phyloP scores from a whole-genome alignment of 805 yeast species.

The Priceomyces medius region DNA sequence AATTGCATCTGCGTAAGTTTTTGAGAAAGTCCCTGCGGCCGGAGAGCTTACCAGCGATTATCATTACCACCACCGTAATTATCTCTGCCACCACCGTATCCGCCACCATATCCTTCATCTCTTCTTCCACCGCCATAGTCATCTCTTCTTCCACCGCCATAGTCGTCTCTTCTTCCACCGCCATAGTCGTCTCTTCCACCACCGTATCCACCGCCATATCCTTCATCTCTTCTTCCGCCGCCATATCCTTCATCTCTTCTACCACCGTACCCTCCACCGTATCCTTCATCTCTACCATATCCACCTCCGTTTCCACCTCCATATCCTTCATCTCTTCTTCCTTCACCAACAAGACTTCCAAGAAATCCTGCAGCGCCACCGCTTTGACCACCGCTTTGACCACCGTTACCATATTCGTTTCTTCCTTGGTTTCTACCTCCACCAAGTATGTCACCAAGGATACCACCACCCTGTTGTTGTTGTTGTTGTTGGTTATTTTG shows the following conservation, averaged over 20 bases:
- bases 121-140: conserved; percentile 15
- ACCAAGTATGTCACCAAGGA: conserved; percentile 7
- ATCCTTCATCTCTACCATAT: conserved; percentile 9
- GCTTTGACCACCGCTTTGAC: conserved; percentile 12
- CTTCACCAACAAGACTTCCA: conserved; percentile 5
- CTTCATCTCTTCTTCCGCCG: conserved; percentile 4
- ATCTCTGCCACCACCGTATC: conserved; percentile 11
- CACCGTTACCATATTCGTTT: conserved; percentile 5
- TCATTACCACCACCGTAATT: conserved; percentile 12
- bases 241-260: conserved; percentile 7
- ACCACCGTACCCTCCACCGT: conserved; percentile 13
- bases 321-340: conserved; percentile 10
- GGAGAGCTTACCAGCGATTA: conserved; percentile 5
- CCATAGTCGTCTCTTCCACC: conserved; percentile 11
- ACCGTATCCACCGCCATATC: conserved; percentile 7
- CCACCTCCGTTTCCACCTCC: conserved; percentile 9
- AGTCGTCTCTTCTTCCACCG: conserved; percentile 7
- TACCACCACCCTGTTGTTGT: conserved; percentile 9
- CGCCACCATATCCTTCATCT: conserved; percentile 9
- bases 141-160: conserved; percentile 10
- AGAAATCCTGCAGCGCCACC: conserved; percentile 11
- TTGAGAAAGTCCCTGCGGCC: no score
- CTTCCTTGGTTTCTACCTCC: conserved; percentile 4
- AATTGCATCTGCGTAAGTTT: neutral
- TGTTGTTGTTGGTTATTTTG: conserved; percentile 3